A percentile compares a stretch with the other conserved stretches of the same genome.
These are phyloP conservation scores for Aspergillus clavatus DNA, from an alignment of 2,329 filamentous ascomycete species.

Conservation along the genomic window DNA sequence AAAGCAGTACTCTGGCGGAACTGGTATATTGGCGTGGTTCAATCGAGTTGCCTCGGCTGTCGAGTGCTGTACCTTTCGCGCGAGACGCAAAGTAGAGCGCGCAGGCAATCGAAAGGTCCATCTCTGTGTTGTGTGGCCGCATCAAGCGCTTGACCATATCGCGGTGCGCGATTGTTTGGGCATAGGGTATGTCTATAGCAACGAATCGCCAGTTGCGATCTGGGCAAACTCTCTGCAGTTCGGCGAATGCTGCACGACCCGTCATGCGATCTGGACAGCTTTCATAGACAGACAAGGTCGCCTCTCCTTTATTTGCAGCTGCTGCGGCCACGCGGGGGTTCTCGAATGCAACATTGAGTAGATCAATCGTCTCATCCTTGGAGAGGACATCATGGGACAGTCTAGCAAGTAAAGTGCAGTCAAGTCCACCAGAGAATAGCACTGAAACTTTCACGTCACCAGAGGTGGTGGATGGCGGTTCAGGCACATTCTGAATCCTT, in stretches of 20 bases:
- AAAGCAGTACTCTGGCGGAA: conserved; percentile 76
- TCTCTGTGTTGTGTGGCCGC: conserved; percentile 91
- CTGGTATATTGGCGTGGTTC: conserved; percentile 53
- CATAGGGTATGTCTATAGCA: conserved; percentile 71
- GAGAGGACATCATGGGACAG: conserved; percentile 74
- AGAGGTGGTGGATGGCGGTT: conserved; percentile 42
- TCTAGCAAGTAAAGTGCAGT: conserved; percentile 83
- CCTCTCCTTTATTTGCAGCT: conserved; percentile 39
- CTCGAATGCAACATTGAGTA: conserved; percentile 95
- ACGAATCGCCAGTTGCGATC: conserved; percentile 76
- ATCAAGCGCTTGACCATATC: conserved; percentile 70
- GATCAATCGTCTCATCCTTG: conserved; percentile 64
- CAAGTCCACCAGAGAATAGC: conserved; percentile 88
- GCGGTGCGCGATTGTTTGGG: conserved; percentile 66
- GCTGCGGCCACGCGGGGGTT: conserved; percentile 70
- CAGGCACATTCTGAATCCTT: conserved; percentile 62
- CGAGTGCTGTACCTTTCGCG: conserved; percentile 53
- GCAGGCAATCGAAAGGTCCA: conserved; percentile 92
- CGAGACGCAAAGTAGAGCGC: conserved; percentile 94
- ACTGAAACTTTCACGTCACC: conserved; percentile 57
- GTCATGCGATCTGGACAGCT: conserved; percentile 86
- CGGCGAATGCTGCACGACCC: conserved; percentile 71
- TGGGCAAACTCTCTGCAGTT: conserved; percentile 66
- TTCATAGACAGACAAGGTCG: conserved; percentile 56
- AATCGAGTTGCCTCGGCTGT: conserved; percentile 23